Evolutionary conservation across 768 basidiomycete species (phyloP).

Genomic region (Pleurotus pulmonarius): DNA sequence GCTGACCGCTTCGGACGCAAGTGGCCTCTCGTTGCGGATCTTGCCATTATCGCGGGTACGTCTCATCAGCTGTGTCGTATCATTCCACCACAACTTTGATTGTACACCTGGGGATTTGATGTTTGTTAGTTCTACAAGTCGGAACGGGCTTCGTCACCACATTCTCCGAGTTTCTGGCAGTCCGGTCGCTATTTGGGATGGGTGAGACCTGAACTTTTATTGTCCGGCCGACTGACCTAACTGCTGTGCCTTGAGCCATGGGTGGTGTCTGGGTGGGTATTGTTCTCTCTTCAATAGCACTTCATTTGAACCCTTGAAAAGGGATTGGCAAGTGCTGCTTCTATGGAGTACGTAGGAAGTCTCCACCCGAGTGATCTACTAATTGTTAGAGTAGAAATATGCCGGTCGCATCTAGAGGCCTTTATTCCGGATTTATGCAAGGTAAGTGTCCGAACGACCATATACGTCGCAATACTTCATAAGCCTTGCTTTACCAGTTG

Average conservation of each 20-base stretch:
- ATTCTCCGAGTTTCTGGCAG: constrained; percentile 55
- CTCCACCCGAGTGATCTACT: too few species aligned
- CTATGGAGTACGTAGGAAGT: constrained; percentile 10
- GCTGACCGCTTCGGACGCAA: constrained; percentile 23
- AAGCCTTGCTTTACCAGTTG: background rate
- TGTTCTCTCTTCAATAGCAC: too few species aligned
- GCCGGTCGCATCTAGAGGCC: constrained; percentile 11
- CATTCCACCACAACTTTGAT: background rate
- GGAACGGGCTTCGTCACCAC: constrained; percentile 57
- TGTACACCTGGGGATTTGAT: too few species aligned
- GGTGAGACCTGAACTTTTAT: background rate
- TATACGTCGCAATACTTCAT: constrained; percentile 3
- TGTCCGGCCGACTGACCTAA: background rate
- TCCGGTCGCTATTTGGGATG: constrained; percentile 58
- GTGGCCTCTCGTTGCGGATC: constrained; percentile 10
- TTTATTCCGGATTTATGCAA: constrained; percentile 15
- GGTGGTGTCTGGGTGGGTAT: constrained; percentile 13
- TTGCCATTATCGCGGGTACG: constrained; percentile 11
- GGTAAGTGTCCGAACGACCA: background rate
- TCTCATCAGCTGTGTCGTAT: too few species aligned
- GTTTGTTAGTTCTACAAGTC: constrained; percentile 51
- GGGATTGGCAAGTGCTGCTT: constrained; percentile 15
- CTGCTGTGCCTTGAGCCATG: constrained; percentile 8
- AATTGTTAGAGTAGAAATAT: constrained; percentile 8
- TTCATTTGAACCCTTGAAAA: background rate